Conservation (phyloP, 345 rosid genomes). For the Erysimum cheiranthoides region DNA sequence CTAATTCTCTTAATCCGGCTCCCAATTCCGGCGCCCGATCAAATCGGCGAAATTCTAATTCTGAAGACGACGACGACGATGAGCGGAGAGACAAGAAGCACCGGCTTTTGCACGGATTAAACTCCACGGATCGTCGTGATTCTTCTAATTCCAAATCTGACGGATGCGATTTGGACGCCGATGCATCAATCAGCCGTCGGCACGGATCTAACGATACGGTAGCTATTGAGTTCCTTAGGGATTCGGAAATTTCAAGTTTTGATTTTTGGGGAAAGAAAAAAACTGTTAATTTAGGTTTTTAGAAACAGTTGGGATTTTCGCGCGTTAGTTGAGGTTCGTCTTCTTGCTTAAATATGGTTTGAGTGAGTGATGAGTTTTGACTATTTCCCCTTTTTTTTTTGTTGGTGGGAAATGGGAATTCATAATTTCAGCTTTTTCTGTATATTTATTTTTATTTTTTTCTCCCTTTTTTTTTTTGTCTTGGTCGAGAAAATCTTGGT, state of each 20-base stretch:
- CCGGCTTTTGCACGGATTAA: constrained; percentile 64
- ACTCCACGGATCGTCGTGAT: constrained; percentile 43
- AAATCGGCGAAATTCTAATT: constrained; percentile 51
- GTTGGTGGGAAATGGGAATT: constrained; percentile 44
- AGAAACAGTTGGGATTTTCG: constrained; percentile 46
- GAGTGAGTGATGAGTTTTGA: constrained; percentile 60
- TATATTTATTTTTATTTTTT: constrained; percentile 28
- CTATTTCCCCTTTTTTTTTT: constrained; percentile 49
- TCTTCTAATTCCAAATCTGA: constrained; percentile 39
- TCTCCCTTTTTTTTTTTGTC: constrained; percentile 12
- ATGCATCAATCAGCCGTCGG: constrained; percentile 48
- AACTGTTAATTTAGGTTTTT: constrained; percentile 8
- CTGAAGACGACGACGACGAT: constrained; percentile 65
- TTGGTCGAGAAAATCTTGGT: constrained; percentile 40
- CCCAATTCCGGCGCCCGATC: constrained; percentile 51
- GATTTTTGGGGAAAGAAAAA: not conserved
- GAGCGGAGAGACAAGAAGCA: constrained; percentile 78
- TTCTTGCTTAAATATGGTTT: constrained; percentile 39
- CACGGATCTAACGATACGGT: constrained; percentile 69
- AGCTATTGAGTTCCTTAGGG: constrained; percentile 30
- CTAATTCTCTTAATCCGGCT: constrained; percentile 44
- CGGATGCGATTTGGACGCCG: constrained; percentile 45
- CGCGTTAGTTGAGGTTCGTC: constrained; percentile 49
- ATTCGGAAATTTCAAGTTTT: not conserved
- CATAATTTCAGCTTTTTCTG: constrained; percentile 44